A percentile compares a stretch with the other conserved stretches of the same genome.
Evolutionary conservation across 345 rosid species (phyloP).

Genomic region (Euphorbia peplus): DNA sequence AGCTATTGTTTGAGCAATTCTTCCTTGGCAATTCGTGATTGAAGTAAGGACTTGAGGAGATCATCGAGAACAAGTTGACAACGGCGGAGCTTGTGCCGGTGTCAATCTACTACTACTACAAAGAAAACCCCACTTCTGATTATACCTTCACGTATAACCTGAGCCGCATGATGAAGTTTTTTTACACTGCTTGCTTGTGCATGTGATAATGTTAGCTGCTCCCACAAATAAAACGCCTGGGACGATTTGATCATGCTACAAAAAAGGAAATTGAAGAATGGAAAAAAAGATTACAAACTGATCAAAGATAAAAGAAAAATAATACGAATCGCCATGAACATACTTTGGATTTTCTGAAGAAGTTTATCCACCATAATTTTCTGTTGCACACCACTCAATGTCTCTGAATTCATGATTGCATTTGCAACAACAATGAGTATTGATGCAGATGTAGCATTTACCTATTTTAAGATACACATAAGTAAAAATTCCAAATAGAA

Average conservation of each 20-base stretch:
- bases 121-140: neutral
- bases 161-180: neutral
- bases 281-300: neutral
- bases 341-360: slow-evolving; percentile 51
- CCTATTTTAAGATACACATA: slow-evolving; percentile 27
- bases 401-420: slow-evolving; percentile 71
- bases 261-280: neutral
- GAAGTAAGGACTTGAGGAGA: too few species aligned
- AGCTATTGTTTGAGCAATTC: too few species aligned
- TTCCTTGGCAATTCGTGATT: too few species aligned
- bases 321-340: neutral
- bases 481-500: neutral
- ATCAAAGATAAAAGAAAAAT: neutral
- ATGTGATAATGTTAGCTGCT: neutral
- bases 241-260: slow-evolving; percentile 5
- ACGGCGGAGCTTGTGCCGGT: too few species aligned
- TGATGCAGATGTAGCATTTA: slow-evolving; percentile 58
- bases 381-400: slow-evolving; percentile 61
- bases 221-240: neutral
- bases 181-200: neutral
- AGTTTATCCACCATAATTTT: slow-evolving; percentile 69
- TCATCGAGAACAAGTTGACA: too few species aligned
- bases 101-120: too few species aligned
- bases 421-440: slow-evolving; percentile 52
- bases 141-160: neutral